Base-by-base conservation (phyloP, 352 stramenopile species). In the Phytophthora melonis region DNA sequence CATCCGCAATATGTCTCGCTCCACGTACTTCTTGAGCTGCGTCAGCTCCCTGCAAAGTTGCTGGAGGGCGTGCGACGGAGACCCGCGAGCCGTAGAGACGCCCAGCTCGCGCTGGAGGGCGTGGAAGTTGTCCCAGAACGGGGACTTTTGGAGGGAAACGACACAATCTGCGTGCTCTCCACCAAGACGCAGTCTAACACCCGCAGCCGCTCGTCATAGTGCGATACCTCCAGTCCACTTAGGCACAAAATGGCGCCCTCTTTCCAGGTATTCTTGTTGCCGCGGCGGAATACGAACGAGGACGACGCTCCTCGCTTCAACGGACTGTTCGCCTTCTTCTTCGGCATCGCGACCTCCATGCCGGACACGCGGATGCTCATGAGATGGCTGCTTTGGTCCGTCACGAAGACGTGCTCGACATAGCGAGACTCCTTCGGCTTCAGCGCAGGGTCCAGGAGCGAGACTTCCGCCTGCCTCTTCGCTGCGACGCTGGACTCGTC, bases 141-240 rank as follows among this genome's bases (percentile, higher is more conserved):
- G 73, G 6, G 85, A 92, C n/a, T 82, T 90, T 88, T 85, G 6
- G 85, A 89, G 8, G 85, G 85, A 55, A 78, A 80, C 6, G 83
- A 86, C n/a, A 88, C 58, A 8, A 90, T 73, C 47, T 86, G 76
- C 23, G 83, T 81, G 57, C 80, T 87, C 70, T 92, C 85, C 4
- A 84, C 78, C 50, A 91, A 45, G 3, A 83, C 67, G 56, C 86
- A 89, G 66, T 91, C 86, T 27, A 93, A 67, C 18, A 93, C 36
- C 10, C 70, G 73, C 11, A 93, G 63, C 58, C 80, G 74, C 32
- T 91, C 79, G 50, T 93, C 86, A 23, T 81, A 90, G 55, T 93
- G 86, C 30, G 86, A 93, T 11, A 93, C 55, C 53, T 91, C 82
- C 19, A 93, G 61, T 19, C 80, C 86, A 60, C 74, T 82, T 25